phyloP scores from a whole-genome alignment of 2,329 filamentous ascomycete species.

The Cladosporium sp. region DNA sequence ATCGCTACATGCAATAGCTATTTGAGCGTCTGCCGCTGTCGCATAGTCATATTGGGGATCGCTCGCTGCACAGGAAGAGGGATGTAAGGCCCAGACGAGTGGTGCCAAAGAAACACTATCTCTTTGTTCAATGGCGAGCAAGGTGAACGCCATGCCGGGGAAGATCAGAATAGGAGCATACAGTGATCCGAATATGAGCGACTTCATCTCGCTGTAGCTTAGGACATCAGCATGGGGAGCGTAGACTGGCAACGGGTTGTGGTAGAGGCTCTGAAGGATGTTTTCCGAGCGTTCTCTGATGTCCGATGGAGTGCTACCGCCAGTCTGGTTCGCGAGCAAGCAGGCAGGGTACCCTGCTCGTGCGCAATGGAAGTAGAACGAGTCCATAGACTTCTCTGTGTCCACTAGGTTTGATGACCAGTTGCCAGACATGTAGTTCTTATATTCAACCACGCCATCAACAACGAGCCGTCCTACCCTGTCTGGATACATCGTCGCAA shows the following conservation, averaged over 20 bases:
- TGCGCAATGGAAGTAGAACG: conserved; percentile 49
- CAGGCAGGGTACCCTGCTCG: conserved; percentile 43
- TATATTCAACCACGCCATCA: conserved; percentile 49
- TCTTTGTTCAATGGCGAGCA: conserved; percentile 37
- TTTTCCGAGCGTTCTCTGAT: conserved; percentile 37
- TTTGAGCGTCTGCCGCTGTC: background rate
- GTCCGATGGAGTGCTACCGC: conserved; percentile 34
- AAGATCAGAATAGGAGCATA: conserved; percentile 41
- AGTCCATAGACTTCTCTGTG: conserved; percentile 44
- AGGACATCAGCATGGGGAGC: conserved; percentile 38
- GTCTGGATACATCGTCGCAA: conserved; percentile 45
- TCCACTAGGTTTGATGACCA: conserved; percentile 46
- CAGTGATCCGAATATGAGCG: conserved; percentile 38
- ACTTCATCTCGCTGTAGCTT: conserved; percentile 43
- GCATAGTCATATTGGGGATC: background rate
- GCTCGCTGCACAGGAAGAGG: background rate
- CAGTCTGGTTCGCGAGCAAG: conserved; percentile 36
- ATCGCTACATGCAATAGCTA: conserved; percentile 43
- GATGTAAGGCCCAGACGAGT: conserved; percentile 23
- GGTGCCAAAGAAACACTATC: conserved; percentile 33
- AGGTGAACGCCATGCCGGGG: conserved; percentile 36
- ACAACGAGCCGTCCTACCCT: conserved; percentile 41
- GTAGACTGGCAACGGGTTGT: conserved; percentile 43
- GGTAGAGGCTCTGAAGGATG: conserved; percentile 41
- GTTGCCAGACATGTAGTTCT: conserved; percentile 37